Conservation (phyloP, 169 alveolate species). For the Plasmodium chabaudi region DNA sequence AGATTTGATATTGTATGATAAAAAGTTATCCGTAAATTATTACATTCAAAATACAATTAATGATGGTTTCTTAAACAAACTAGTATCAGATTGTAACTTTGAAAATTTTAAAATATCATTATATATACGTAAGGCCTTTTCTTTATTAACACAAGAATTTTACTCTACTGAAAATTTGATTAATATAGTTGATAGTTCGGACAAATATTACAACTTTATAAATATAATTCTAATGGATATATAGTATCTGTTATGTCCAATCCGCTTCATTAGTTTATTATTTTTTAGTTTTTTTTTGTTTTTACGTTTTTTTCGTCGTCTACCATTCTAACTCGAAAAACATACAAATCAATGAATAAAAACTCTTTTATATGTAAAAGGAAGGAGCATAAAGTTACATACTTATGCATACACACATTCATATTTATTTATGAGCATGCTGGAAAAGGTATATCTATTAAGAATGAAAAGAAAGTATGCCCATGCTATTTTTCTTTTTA, state of each 20-base stretch:
- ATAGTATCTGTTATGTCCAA: neutral
- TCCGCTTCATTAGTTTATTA: neutral
- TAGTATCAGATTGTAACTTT: slow-evolving; percentile 41
- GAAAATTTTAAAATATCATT: slow-evolving; percentile 50
- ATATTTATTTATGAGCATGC: no score
- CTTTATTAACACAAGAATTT: slow-evolving; percentile 37
- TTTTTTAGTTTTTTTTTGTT: slow-evolving; percentile 3
- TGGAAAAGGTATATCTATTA: no score
- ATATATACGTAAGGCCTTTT: slow-evolving; percentile 53
- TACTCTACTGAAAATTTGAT: slow-evolving; percentile 47
- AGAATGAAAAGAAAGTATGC: no score
- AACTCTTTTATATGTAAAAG: no score
- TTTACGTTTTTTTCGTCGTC: neutral
- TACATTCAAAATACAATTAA: slow-evolving; percentile 34
- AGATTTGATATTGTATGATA: slow-evolving; percentile 48
- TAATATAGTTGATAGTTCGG: slow-evolving; percentile 40
- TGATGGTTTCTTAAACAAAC: slow-evolving; percentile 38
- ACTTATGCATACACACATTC: no score
- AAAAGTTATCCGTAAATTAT: slow-evolving; percentile 45
- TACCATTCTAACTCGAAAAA: no score
- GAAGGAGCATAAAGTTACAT: no score
- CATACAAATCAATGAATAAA: no score
- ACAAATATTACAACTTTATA: slow-evolving; percentile 64
- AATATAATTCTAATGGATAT: slow-evolving; percentile 53
- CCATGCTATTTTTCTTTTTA: no score